Evolutionary conservation across 306 rosid species (phyloP).

Genomic region (Trifolium subterraneum): DNA sequence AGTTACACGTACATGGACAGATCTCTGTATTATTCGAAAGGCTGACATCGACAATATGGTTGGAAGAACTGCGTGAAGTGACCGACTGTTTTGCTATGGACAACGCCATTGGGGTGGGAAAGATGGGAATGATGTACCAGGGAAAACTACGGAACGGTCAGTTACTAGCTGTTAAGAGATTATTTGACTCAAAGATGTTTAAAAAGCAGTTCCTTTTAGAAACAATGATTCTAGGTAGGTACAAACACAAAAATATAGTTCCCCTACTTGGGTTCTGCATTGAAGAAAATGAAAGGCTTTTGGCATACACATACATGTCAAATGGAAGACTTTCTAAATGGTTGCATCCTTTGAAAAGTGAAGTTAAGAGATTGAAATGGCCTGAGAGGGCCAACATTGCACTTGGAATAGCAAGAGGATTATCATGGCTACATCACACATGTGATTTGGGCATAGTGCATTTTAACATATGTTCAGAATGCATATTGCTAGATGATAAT

Average conservation of each 20-base stretch:
- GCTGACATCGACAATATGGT: slow-evolving; percentile 26
- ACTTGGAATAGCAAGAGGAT: slow-evolving; percentile 33
- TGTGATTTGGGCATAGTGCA: slow-evolving; percentile 28
- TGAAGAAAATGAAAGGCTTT: too few species aligned
- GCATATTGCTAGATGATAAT: too few species aligned
- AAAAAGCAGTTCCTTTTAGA: slow-evolving; percentile 30
- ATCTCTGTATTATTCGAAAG: slow-evolving; percentile 16
- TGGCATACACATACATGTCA: slow-evolving; percentile 22
- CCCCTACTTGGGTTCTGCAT: slow-evolving; percentile 44
- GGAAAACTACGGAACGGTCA: not conserved
- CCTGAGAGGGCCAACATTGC: slow-evolving; percentile 23
- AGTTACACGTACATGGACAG: not conserved
- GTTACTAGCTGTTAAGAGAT: slow-evolving; percentile 45
- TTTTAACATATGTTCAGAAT: slow-evolving; percentile 27
- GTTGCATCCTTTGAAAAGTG: slow-evolving; percentile 37
- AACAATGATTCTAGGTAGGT: slow-evolving; percentile 34
- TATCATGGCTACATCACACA: slow-evolving; percentile 45
- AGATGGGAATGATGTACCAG: too few species aligned
- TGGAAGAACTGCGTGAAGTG: slow-evolving; percentile 33
- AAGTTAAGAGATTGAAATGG: slow-evolving; percentile 4
- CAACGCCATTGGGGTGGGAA: slow-evolving; percentile 41
- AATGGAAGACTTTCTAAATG: slow-evolving; percentile 48
- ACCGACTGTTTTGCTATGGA: slow-evolving; percentile 40
- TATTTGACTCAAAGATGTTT: not conserved
- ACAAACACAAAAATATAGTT: slow-evolving; percentile 38